Evolutionary conservation across 2,329 filamentous ascomycete species (phyloP).

Genomic region (Penicillium sp.): DNA sequence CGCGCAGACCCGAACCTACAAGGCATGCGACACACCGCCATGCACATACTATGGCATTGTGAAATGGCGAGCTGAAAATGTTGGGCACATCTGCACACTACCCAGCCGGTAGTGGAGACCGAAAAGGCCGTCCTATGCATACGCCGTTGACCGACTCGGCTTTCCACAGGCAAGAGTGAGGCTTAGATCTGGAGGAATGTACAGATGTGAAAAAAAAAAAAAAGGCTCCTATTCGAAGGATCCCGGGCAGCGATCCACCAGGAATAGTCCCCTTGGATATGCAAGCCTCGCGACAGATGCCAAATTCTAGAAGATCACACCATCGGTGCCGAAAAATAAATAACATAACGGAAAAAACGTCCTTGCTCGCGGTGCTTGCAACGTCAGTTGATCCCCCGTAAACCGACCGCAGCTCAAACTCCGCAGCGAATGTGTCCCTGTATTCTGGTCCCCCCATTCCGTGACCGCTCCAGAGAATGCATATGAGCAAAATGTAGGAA

Average conservation of each 20-base stretch:
- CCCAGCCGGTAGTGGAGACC: background rate
- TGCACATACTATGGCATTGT: constrained; percentile 2
- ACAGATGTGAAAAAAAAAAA: background rate
- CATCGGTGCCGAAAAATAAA: background rate
- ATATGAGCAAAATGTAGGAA: background rate
- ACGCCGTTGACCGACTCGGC: constrained; percentile 12
- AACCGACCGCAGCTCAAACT: background rate
- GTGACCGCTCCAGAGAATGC: background rate
- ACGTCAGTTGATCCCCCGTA: constrained; percentile 1
- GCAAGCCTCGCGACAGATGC: constrained; percentile 4
- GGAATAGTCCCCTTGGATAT: constrained; percentile 6
- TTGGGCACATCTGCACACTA: background rate
- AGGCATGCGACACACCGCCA: background rate
- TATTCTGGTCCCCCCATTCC: background rate
- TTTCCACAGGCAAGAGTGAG: too few species aligned
- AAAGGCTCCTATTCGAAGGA: background rate
- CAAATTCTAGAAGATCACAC: constrained; percentile 6
- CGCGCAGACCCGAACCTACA: background rate
- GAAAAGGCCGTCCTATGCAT: constrained; percentile 1
- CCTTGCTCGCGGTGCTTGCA: constrained; percentile 1
- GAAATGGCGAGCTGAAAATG: background rate
- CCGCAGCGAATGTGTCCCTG: background rate
- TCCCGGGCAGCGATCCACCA: constrained; percentile 1
- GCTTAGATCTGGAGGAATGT: background rate
- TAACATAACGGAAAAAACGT: background rate